Evolutionary conservation across 2,329 filamentous ascomycete species (phyloP).

Genomic region (Ilyonectria sp.): DNA sequence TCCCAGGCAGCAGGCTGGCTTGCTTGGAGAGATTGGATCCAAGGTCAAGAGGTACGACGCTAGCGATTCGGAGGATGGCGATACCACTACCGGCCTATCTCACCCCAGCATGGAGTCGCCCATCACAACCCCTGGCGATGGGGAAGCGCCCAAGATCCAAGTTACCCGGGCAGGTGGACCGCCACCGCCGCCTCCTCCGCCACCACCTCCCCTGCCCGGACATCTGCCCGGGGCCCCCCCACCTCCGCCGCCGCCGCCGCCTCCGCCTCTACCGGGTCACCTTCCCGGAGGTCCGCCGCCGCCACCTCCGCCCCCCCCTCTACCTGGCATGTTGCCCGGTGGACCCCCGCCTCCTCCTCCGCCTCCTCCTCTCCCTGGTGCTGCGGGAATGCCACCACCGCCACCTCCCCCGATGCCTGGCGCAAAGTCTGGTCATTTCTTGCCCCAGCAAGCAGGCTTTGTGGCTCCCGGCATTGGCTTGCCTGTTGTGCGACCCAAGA

Average conservation of each 20-base stretch:
- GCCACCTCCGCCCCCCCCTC: conserved; percentile 63
- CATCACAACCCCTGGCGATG: conserved; percentile 77
- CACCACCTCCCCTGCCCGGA: conserved; percentile 59
- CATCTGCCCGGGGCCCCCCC: conserved; percentile 49
- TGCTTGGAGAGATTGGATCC: conserved; percentile 78
- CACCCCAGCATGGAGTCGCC: conserved; percentile 82
- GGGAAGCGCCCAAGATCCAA: conserved; percentile 71
- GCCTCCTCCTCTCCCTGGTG: conserved; percentile 60
- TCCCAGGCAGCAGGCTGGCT: conserved; percentile 77
- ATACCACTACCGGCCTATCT: conserved; percentile 80
- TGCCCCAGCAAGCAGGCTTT: conserved; percentile 75
- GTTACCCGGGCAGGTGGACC: conserved; percentile 63
- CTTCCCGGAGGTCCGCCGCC: conserved; percentile 60
- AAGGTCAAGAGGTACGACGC: conserved; percentile 82
- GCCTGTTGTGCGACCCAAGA: conserved; percentile 91
- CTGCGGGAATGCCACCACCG: conserved; percentile 61
- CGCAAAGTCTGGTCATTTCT: conserved; percentile 81
- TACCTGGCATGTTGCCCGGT: conserved; percentile 56
- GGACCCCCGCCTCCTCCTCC: conserved; percentile 54
- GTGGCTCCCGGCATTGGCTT: conserved; percentile 74
- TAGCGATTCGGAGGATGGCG: conserved; percentile 80
- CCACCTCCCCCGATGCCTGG: conserved; percentile 78
- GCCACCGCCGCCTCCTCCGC: conserved; percentile 57
- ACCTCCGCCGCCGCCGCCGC: conserved; percentile 53
- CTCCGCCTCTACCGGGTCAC: conserved; percentile 59